Evolutionary conservation across 1,139 yeast species (phyloP).

Genomic region (Suzukiozyma palmioleophila): DNA sequence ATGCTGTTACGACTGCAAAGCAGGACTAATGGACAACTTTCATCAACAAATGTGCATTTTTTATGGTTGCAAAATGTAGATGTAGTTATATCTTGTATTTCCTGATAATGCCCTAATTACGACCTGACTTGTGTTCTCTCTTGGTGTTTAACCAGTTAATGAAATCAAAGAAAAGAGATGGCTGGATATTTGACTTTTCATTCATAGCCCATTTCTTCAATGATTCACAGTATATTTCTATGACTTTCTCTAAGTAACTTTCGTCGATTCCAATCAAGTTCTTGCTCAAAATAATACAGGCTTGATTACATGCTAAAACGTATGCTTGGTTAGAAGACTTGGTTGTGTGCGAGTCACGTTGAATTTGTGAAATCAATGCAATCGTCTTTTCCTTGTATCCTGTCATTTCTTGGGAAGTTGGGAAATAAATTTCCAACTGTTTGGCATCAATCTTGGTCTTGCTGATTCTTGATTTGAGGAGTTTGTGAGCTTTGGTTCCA

Average conservation of each 20-base stretch:
- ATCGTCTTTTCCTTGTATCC: conserved; percentile 17
- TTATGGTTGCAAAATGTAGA: too few relatives aligned
- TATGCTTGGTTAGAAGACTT: conserved; percentile 48
- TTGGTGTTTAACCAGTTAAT: conserved; percentile 71
- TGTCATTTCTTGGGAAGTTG: conserved; percentile 14
- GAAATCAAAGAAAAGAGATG: conserved; percentile 70
- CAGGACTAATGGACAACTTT: too few relatives aligned
- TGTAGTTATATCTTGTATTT: too few relatives aligned
- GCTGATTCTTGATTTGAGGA: conserved; percentile 62
- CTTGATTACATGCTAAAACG: conserved; percentile 54
- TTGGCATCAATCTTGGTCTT: conserved; percentile 37
- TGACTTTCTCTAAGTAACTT: conserved; percentile 29
- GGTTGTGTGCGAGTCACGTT: conserved; percentile 37
- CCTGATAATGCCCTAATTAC: too few relatives aligned
- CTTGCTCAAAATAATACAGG: conserved; percentile 60
- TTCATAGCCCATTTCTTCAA: conserved; percentile 59
- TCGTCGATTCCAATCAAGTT: conserved; percentile 39
- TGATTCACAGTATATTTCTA: conserved; percentile 53
- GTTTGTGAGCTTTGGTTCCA: conserved; percentile 71
- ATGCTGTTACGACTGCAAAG: too few relatives aligned
- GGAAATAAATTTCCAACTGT: conserved; percentile 16
- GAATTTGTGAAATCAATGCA: conserved; percentile 28
- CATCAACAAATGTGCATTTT: too few relatives aligned
- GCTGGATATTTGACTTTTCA: conserved; percentile 46
- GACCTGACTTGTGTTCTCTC: conserved; percentile 7